Conservation (phyloP, 257 asterid genomes). For the Lantana camara region DNA sequence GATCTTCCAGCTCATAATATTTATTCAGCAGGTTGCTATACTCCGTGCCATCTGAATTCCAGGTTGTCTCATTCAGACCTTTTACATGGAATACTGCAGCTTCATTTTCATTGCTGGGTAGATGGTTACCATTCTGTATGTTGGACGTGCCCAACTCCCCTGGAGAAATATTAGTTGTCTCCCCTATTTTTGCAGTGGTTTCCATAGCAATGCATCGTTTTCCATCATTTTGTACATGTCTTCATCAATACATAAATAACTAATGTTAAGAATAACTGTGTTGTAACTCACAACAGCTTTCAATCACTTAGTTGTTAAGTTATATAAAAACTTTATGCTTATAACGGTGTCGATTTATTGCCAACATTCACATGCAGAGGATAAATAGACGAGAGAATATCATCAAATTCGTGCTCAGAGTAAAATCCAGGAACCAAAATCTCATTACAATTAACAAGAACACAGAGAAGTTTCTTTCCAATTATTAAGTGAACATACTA, state of each 20-base stretch:
- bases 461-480: background rate
- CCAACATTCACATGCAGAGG: too few relatives aligned
- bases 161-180: constrained; percentile 16
- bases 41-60: constrained; percentile 39
- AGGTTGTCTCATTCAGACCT: constrained; percentile 36
- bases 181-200: constrained; percentile 30
- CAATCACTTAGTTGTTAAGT: background rate
- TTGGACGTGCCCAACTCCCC: constrained; percentile 23
- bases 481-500: constrained; percentile 9
- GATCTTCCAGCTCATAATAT: constrained; percentile 77
- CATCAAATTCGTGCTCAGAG: background rate
- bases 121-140: constrained; percentile 24
- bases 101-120: constrained; percentile 25
- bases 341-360: background rate
- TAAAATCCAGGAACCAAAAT: background rate
- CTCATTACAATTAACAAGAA: background rate
- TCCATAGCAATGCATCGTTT: constrained; percentile 23
- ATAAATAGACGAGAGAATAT: too few relatives aligned
- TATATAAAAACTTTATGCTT: constrained; percentile 4
- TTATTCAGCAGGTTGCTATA: constrained; percentile 57
- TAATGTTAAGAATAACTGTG: constrained; percentile 12
- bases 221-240: constrained; percentile 36
- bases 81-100: constrained; percentile 35
- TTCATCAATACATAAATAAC: constrained; percentile 34
- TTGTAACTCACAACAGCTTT: constrained; percentile 8